A percentile compares a stretch with the other conserved stretches of the same genome.
These are phyloP conservation scores for Paraphaeosphaeria sporulosa DNA, from an alignment of 2,329 filamentous ascomycete species.

Conservation along the genomic window DNA sequence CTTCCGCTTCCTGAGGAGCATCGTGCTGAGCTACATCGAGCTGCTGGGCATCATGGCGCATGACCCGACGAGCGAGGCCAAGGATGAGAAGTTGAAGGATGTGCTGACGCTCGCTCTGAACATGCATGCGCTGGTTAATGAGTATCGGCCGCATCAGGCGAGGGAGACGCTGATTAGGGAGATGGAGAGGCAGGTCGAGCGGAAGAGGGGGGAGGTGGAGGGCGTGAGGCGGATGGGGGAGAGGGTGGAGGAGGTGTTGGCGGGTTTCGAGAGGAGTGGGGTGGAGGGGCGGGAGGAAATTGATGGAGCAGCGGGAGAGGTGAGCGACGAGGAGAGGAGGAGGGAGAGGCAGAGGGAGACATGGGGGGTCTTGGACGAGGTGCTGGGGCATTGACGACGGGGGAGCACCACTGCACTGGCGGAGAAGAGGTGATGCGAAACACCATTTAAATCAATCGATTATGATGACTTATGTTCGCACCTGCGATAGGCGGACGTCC, in stretches of 20 bases:
- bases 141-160: conserved; percentile 92
- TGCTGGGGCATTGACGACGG: conserved; percentile 31
- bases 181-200: conserved; percentile 85
- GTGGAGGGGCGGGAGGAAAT: conserved; percentile 18
- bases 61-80: conserved; percentile 61
- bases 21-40: conserved; percentile 89
- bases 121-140: conserved; percentile 90
- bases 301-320: conserved; percentile 27
- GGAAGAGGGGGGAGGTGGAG: conserved; percentile 75
- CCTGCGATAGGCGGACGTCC: neutral
- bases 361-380: conserved; percentile 48
- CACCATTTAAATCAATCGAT: no score
- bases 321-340: conserved; percentile 24
- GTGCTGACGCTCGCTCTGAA: conserved; percentile 86
- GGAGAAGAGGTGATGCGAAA: no score
- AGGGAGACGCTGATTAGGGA: conserved; percentile 84
- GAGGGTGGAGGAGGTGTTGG: conserved; percentile 76
- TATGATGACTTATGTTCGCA: no score
- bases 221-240: conserved; percentile 72
- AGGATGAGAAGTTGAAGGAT: conserved; percentile 76
- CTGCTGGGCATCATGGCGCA: conserved; percentile 73
- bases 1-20: conserved; percentile 80
- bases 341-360: conserved; percentile 40
- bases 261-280: conserved; percentile 62
- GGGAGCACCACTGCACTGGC: no score